Base-by-base conservation (phyloP, 2,329 filamentous ascomycete species). In the Exophiala oligosperma region DNA sequence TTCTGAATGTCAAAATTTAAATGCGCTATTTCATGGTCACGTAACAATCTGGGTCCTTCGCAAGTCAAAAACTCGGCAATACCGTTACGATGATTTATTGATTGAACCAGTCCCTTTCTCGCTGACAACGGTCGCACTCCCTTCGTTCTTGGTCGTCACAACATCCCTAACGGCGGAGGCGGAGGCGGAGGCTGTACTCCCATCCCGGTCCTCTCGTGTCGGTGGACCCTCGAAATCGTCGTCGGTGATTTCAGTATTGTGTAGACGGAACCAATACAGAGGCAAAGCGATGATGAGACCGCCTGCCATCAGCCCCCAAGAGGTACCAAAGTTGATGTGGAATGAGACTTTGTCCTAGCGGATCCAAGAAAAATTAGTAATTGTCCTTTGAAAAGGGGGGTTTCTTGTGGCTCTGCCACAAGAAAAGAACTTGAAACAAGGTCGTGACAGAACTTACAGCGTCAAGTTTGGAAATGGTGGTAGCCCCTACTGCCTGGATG, bases 401-500 rank as follows among this genome's bases (percentile, higher is more conserved):
- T 17, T 17, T 17, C 17, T 17, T 17, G 1, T 17, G 17, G 17
- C 17, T 17, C 17, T 17, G 17, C 17, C 17, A 17, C 17, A 17
- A 17, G 17, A 17, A 17, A 1, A 17, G 17, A 17, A 17, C 17
- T 17, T 17, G 17, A 17, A 17, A 8, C 14, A 38, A 48, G 14
- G 17, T 5, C 4, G 46, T 12, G n/a, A 43, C 21, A 68, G 70
- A 17, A 9, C 32, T 67, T 72, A 76, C 74, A 68, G 72, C 76
- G 49, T 68, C 66, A 43, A 67, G 53, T 12, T 64, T 64, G 37
- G 72, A 78, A 60, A 75, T 76, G 50, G 73, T 83, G 59, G 89
- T 91, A 2, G 87, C 86, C 66, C 91, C 91, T 24, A 89, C 90
- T n/a, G 90, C 93, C 74, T 96, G 91, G 63, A 96, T 90, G 51